Percentiles rank a stretch among this genome's conserved stretches.
These are phyloP conservation scores for Trifolium pratense DNA, from an alignment of 306 rosid species.

Conservation along the genomic window DNA sequence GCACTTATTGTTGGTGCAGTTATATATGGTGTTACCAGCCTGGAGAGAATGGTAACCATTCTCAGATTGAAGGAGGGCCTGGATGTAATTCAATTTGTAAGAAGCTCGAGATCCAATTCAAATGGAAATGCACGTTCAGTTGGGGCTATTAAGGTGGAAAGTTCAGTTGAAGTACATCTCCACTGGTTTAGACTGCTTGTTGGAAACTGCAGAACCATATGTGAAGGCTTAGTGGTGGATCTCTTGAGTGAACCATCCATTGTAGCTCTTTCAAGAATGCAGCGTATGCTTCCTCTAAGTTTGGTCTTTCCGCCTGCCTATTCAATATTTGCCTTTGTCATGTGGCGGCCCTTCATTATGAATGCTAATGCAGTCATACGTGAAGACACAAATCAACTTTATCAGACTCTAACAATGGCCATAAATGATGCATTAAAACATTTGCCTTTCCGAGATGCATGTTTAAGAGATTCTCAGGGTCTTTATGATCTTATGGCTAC, in stretches of 20 bases:
- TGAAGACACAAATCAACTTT: slow-evolving; percentile 75
- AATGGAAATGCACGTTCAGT: slow-evolving; percentile 83
- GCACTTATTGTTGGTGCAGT: slow-evolving; percentile 82
- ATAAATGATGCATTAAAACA: slow-evolving; percentile 77
- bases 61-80: slow-evolving; percentile 85
- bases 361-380: slow-evolving; percentile 62
- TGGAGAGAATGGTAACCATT: slow-evolving; percentile 86
- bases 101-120: slow-evolving; percentile 77
- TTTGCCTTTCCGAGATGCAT: slow-evolving; percentile 89
- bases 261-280: slow-evolving; percentile 90
- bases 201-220: slow-evolving; percentile 86
- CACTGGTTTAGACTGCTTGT: slow-evolving; percentile 96
- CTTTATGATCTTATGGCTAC: slow-evolving; percentile 81
- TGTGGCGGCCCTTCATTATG: slow-evolving; percentile 73
- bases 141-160: slow-evolving; percentile 68
- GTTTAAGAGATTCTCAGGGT: slow-evolving; percentile 81
- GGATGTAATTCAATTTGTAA: slow-evolving; percentile 76
- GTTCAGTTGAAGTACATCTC: slow-evolving; percentile 73
- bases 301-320: slow-evolving; percentile 93
- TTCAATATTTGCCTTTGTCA: slow-evolving; percentile 79
- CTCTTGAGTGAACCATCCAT: slow-evolving; percentile 87
- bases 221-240: slow-evolving; percentile 89
- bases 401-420: slow-evolving; percentile 69
- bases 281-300: slow-evolving; percentile 79
- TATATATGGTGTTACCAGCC: slow-evolving; percentile 78